phyloP scores from a whole-genome alignment of 2,329 filamentous ascomycete species.

The Diaporthe vexans region DNA sequence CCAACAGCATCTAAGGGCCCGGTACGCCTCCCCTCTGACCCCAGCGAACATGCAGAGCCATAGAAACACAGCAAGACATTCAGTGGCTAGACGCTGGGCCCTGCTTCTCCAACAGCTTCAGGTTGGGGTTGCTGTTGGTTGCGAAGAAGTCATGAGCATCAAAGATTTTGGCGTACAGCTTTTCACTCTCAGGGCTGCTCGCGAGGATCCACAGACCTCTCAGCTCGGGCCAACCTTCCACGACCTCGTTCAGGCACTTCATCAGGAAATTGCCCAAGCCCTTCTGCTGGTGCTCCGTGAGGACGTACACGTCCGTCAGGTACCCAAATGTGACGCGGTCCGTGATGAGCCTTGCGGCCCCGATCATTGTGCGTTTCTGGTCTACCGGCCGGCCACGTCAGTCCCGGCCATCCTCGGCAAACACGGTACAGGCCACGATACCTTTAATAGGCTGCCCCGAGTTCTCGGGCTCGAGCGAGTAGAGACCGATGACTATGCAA shows the following conservation, averaged over 20 bases:
- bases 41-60: not conserved
- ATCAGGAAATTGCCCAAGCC: conserved; percentile 78
- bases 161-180: conserved; percentile 63
- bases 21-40: not conserved
- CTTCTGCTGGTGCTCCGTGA: conserved; percentile 69
- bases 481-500: conserved; percentile 73
- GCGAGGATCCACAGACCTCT: conserved; percentile 71
- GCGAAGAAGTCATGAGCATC: conserved; percentile 52
- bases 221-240: conserved; percentile 70
- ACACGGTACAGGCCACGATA: not conserved
- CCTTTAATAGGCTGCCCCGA: conserved; percentile 42
- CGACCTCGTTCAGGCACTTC: conserved; percentile 68
- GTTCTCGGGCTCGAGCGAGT: conserved; percentile 48
- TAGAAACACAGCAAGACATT: not conserved
- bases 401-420: not conserved
- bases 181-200: conserved; percentile 49
- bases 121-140: conserved; percentile 16
- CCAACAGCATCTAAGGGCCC: not conserved
- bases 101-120: conserved; percentile 56
- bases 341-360: conserved; percentile 75
- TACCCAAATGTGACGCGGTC: conserved; percentile 79
- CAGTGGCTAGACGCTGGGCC: conserved; percentile 46
- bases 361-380: conserved; percentile 55
- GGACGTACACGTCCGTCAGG: conserved; percentile 77
- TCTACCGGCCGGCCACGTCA: conserved; percentile 7